Evolutionary conservation across 2,329 filamentous ascomycete genomes (phyloP).

Genomic region (Volutella citrinella): DNA sequence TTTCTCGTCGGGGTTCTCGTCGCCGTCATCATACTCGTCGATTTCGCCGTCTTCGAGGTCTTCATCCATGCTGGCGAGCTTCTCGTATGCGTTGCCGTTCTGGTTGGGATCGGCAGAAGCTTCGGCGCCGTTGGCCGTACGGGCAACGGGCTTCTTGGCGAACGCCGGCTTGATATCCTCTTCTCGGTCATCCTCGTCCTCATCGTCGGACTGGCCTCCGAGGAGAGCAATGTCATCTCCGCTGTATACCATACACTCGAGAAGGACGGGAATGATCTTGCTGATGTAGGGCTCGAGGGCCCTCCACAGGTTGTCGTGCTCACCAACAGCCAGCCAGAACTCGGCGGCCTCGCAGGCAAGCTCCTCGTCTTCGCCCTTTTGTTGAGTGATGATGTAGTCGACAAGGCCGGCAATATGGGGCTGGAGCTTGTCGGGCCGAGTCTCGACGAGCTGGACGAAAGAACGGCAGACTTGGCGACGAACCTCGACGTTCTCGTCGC

Average conservation of each 20-base stretch:
- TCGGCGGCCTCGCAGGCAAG: constrained; percentile 92
- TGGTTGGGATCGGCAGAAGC: constrained; percentile 49
- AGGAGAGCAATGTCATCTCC: constrained; percentile 88
- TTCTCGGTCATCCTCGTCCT: constrained; percentile 83
- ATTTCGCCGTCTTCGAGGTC: constrained; percentile 88
- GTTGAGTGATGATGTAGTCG: constrained; percentile 88
- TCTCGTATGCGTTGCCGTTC: constrained; percentile 55
- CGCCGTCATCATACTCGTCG: constrained; percentile 69
- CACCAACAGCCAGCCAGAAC: constrained; percentile 93
- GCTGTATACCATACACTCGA: constrained; percentile 95
- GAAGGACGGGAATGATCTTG: constrained; percentile 84
- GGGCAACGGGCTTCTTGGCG: constrained; percentile 64
- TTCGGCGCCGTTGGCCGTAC: constrained; percentile 52
- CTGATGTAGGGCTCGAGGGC: constrained; percentile 73
- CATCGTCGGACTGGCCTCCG: constrained; percentile 82
- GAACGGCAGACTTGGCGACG: constrained; percentile 89
- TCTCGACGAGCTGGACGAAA: constrained; percentile 88
- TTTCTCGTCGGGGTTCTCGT: constrained; percentile 83
- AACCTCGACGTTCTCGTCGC: constrained; percentile 76
- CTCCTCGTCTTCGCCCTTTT: constrained; percentile 83
- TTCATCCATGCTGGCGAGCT: constrained; percentile 61
- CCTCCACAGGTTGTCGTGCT: constrained; percentile 77
- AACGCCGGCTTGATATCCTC: constrained; percentile 94
- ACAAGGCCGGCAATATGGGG: constrained; percentile 87
- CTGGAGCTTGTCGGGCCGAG: constrained; percentile 82